phyloP scores from a whole-genome alignment of 768 basidiomycete genomes.

The Hemileccinum rubropunctum region DNA sequence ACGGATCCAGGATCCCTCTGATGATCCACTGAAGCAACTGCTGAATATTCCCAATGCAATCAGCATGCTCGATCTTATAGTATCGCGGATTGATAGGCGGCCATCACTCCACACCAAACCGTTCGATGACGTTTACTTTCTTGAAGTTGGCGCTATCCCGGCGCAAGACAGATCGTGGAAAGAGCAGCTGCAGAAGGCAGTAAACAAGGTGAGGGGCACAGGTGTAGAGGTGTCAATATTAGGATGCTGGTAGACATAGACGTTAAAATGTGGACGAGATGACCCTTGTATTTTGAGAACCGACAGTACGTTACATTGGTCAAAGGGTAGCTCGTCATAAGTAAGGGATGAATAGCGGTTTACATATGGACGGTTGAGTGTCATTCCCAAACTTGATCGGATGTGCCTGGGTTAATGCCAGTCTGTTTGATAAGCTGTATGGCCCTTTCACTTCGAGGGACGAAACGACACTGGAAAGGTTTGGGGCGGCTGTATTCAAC shows the following conservation, averaged over 20 bases:
- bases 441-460: conserved; percentile 34
- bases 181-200: conserved; percentile 33
- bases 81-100: conserved; percentile 61
- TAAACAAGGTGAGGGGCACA: conserved; percentile 31
- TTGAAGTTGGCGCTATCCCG: conserved; percentile 43
- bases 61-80: conserved; percentile 39
- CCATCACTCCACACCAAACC: conserved; percentile 46
- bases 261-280: not conserved
- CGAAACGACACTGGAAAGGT: conserved; percentile 39
- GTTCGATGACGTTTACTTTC: conserved; percentile 62
- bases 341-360: too few relatives aligned
- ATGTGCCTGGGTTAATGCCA: not conserved
- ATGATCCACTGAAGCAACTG: not conserved
- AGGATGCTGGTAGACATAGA: conserved; percentile 46
- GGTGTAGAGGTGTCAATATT: conserved; percentile 40
- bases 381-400: too few relatives aligned
- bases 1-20: conserved; percentile 27
- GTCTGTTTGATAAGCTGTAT: conserved; percentile 28
- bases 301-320: too few relatives aligned
- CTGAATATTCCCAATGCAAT: conserved; percentile 26
- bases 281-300: too few relatives aligned
- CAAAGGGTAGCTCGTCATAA: too few relatives aligned
- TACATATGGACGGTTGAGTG: too few relatives aligned
- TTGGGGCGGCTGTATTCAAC: conserved; percentile 35
- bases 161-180: conserved; percentile 27